These are phyloP conservation scores for Phytophthora sojae DNA, from an alignment of 352 stramenopile genomes.

Conservation along the genomic window DNA sequence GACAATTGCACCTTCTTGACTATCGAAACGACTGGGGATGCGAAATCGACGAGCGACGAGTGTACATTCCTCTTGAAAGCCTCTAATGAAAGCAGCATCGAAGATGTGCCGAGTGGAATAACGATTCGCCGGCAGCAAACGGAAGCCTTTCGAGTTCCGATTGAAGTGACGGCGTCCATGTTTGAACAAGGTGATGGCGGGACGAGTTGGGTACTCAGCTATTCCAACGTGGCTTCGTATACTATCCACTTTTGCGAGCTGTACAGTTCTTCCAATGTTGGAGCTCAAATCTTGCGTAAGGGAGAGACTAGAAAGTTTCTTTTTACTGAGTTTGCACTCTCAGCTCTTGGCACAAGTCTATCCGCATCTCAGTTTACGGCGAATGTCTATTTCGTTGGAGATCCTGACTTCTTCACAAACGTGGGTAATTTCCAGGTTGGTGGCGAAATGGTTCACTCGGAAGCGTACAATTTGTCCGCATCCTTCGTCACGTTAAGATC, in stretches of 20 bases:
- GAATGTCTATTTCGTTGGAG: conserved; percentile 22
- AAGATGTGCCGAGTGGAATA: conserved; percentile 8
- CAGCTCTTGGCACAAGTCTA: conserved; percentile 15
- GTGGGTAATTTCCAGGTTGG: conserved; percentile 11
- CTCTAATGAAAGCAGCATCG: neutral
- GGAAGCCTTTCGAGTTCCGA: neutral
- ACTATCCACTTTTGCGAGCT: conserved; percentile 26
- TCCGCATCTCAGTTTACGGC: neutral
- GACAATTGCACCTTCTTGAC: conserved; percentile 22
- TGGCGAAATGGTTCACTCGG: neutral
- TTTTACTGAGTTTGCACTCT: conserved; percentile 5
- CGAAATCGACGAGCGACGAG: conserved; percentile 11
- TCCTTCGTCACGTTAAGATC: conserved; percentile 10
- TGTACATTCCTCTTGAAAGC: conserved; percentile 28
- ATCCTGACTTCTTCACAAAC: neutral
- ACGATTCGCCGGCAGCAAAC: conserved; percentile 11
- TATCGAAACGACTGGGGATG: conserved; percentile 10
- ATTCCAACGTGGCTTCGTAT: conserved; percentile 13
- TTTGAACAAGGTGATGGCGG: conserved; percentile 3
- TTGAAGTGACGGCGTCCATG: conserved; percentile 11
- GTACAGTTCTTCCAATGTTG: neutral
- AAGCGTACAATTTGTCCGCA: conserved; percentile 24
- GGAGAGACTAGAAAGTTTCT: conserved; percentile 7
- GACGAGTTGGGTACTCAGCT: conserved; percentile 4
- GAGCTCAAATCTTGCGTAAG: conserved; percentile 15